These are phyloP conservation scores for Metarhizium robertsii DNA, from an alignment of 2,329 filamentous ascomycete species.

Conservation along the genomic window DNA sequence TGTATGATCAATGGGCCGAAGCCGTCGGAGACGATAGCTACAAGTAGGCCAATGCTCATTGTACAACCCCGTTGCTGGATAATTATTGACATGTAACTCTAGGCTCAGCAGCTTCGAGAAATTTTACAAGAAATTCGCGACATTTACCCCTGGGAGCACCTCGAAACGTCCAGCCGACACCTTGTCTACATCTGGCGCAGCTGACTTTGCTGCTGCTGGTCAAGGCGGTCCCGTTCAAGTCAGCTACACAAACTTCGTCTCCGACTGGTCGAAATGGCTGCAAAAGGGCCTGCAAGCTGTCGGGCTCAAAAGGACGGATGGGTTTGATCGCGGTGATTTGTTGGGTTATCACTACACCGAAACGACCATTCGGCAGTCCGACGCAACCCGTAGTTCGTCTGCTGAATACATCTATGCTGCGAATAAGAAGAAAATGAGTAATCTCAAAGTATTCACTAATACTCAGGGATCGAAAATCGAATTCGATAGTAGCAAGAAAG, in stretches of 20 bases:
- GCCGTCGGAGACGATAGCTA: no score
- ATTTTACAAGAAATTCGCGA: no score
- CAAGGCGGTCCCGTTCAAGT: conserved; percentile 16
- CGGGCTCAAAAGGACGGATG: conserved; percentile 15
- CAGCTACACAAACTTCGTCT: conserved; percentile 17
- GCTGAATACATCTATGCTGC: conserved; percentile 16
- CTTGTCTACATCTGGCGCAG: conserved; percentile 11
- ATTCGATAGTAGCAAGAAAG: conserved; percentile 29
- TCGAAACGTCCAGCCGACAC: no score
- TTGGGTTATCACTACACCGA: conserved; percentile 16
- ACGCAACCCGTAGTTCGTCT: conserved; percentile 16
- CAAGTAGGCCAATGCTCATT: no score
- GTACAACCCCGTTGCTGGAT: no score
- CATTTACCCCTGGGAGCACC: no score
- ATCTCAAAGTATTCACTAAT: conserved; percentile 29
- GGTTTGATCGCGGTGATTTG: conserved; percentile 13
- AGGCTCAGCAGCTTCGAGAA: no score
- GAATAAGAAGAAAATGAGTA: conserved; percentile 13
- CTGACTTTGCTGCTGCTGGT: conserved; percentile 13
- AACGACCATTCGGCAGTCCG: conserved; percentile 11
- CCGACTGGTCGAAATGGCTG: conserved; percentile 12
- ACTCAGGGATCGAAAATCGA: conserved; percentile 35
- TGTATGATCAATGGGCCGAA: no score
- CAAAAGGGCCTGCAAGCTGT: conserved; percentile 16
- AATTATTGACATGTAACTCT: no score